Percentiles rank a stretch among this genome's conserved stretches.
Conservation (phyloP, 129 eudicot species). For the Lactuca sativa region DNA sequence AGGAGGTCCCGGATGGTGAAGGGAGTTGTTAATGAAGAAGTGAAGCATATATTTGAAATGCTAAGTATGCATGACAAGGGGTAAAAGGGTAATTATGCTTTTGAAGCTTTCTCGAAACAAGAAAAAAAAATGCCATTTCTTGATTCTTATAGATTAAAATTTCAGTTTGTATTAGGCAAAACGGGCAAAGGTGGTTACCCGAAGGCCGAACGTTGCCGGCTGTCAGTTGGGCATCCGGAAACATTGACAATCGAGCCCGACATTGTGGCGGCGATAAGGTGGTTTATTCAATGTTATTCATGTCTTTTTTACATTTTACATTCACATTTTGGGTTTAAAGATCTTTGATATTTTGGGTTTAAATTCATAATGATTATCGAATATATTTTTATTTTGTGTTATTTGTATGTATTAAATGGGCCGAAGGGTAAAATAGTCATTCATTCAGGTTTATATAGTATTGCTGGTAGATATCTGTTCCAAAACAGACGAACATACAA, state of each 20-base stretch:
- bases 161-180: slow-evolving; percentile 55
- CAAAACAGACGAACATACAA: no score
- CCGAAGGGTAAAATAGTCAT: no score
- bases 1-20: slow-evolving; percentile 77
- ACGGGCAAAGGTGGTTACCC: slow-evolving; percentile 94
- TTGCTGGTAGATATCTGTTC: no score
- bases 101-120: slow-evolving; percentile 8
- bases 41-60: slow-evolving; percentile 78
- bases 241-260: slow-evolving; percentile 59
- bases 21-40: slow-evolving; percentile 62
- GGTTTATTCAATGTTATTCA: not conserved
- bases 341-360: slow-evolving; percentile 6
- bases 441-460: no score
- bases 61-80: slow-evolving; percentile 37
- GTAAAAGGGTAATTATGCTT: slow-evolving; percentile 27
- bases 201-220: slow-evolving; percentile 92
- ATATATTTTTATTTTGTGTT: no score
- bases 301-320: not conserved
- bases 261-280: slow-evolving; percentile 86
- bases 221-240: slow-evolving; percentile 91
- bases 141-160: slow-evolving; percentile 4
- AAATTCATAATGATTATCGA: no score
- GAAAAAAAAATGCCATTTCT: not conserved
- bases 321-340: not conserved
- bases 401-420: no score